These are phyloP conservation scores for Suillus cothurnatus DNA, from an alignment of 768 basidiomycete genomes.

Conservation along the genomic window DNA sequence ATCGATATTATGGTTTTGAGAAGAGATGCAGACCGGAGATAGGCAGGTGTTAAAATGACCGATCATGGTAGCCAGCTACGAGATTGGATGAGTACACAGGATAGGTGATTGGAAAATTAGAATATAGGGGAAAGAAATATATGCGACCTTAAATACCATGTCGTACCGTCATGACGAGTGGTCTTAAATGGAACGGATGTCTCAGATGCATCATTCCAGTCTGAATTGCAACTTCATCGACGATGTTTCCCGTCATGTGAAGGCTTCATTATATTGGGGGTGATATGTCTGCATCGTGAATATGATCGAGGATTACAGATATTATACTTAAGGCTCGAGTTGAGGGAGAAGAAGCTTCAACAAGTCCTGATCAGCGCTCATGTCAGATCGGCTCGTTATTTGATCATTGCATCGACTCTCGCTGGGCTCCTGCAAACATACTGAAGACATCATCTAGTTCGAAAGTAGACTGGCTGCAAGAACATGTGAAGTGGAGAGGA, in stretches of 20 bases:
- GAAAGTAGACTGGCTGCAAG: background rate
- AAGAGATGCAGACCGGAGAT: no score
- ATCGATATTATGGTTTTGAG: background rate
- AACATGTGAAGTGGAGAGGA: background rate
- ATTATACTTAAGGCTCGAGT: background rate
- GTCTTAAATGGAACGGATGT: background rate
- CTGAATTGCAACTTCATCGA: background rate
- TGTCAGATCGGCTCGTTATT: background rate
- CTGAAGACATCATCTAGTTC: background rate
- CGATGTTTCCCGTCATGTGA: background rate
- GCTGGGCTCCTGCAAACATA: background rate
- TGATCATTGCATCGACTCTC: background rate
- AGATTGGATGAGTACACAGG: background rate
- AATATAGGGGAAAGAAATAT: background rate
- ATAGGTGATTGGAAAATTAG: background rate
- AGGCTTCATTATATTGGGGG: background rate
- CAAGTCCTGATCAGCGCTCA: background rate
- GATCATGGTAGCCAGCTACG: background rate
- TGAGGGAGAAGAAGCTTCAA: background rate
- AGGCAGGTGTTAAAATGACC: background rate
- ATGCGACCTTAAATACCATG: background rate
- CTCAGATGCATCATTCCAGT: background rate
- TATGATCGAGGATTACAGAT: background rate
- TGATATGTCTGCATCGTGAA: background rate
- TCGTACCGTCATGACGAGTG: background rate